Evolutionary conservation across 768 basidiomycete genomes (phyloP), one percentile per base, ranked within the genome.

Genomic region (Mycena amicta): DNA sequence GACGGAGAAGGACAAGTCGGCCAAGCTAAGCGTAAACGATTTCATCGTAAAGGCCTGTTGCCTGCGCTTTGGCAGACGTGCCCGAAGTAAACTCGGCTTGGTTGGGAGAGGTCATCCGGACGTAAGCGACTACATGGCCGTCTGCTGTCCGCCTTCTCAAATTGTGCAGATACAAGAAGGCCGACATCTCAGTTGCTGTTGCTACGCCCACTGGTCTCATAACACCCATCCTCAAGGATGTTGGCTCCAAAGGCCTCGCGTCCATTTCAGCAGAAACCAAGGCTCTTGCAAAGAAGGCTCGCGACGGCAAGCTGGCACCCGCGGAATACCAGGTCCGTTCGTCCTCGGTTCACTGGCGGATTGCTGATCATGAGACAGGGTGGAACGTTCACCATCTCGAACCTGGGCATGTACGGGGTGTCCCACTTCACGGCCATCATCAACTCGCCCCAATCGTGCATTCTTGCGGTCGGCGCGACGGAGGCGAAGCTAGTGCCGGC

Each of bases 1-100:
- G 37, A 82, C 83, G 25, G 92, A 92, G 68, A 90, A 92, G 75
- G 93, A 95, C 72, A 96, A 95, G 78, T 75, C 81, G 43, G 87
- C 90, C 29, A 99, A 98, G 79, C 84, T 99, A 52, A 95, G 93
- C 65, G 93, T 99, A 58, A 98, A 98, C 73, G 97, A 99, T 76
- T 99, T 99, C 72, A 85, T 99, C 68, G 87, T 98, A 70, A 99
- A 99, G 77, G 97, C n/a, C 94, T 4, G 86, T 90, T 29, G 86
- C 90, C 8, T 90, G 93, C 67, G 95, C 97, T 1, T 82, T 98
- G 50, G 82, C 84, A 41, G 97, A 98, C 68, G 95, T 98, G 28
- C 97, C 97, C 46, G 97, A 98, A 72, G 95, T 89, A 65, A 99
- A 99, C 80, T 93, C 94, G 52, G 95, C 95, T 13, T 98, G 96